A percentile compares a stretch with the other conserved stretches of the same genome.
Evolutionary conservation across 2,329 filamentous ascomycete genomes (phyloP).

Genomic region (Sporothrix brasiliensis): DNA sequence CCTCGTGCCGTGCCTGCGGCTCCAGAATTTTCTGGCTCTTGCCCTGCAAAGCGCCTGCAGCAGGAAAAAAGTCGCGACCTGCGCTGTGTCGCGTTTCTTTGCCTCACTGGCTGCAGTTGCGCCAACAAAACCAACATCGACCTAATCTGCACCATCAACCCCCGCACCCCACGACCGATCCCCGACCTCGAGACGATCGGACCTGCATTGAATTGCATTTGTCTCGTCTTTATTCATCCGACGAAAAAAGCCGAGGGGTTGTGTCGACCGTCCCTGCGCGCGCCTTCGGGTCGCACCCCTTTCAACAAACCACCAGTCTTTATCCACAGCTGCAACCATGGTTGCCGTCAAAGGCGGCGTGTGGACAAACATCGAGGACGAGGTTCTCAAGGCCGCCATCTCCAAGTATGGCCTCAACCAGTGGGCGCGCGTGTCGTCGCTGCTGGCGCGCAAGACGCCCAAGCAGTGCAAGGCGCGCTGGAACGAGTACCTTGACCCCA

Average conservation of each 20-base stretch:
- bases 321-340: constrained; percentile 51
- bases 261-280: not conserved
- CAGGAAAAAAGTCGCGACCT: constrained; percentile 28
- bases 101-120: not conserved
- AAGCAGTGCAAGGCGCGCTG: constrained; percentile 99
- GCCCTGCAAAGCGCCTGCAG: not conserved
- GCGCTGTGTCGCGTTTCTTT: constrained; percentile 21
- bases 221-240: not conserved
- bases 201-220: not conserved
- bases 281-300: constrained; percentile 10
- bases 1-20: constrained; percentile 29
- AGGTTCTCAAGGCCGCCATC: constrained; percentile 94
- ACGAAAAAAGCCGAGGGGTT: not conserved
- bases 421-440: constrained; percentile 96
- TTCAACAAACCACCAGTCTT: not conserved
- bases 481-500: constrained; percentile 97
- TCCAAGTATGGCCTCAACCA: constrained; percentile 96
- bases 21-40: constrained; percentile 17
- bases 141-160: not conserved
- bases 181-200: not conserved
- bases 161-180: not conserved
- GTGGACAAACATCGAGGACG: constrained; percentile 82
- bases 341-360: constrained; percentile 74
- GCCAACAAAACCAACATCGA: not conserved
- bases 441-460: constrained; percentile 93